These are phyloP conservation scores for Stephania yunnanensis DNA, from an alignment of 164 flowering plant species.

Conservation along the genomic window DNA sequence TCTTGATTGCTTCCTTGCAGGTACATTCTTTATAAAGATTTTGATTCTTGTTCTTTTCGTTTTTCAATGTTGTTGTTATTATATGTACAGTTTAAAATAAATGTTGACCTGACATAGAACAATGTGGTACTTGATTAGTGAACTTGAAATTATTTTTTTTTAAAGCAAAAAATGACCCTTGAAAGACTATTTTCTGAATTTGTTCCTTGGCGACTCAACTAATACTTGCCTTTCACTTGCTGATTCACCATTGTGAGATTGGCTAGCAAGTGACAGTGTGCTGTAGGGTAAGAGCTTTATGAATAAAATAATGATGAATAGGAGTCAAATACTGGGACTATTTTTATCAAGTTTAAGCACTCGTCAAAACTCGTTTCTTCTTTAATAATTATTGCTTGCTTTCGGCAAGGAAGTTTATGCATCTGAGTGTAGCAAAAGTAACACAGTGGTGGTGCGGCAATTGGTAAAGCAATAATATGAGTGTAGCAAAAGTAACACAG, in stretches of 20 bases:
- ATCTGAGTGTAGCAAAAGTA: too few relatives aligned
- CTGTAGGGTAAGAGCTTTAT: too few relatives aligned
- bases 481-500: too few relatives aligned
- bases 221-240: background rate
- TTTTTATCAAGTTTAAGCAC: too few relatives aligned
- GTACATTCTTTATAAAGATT: conserved; percentile 24
- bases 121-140: background rate
- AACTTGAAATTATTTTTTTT: background rate
- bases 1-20: conserved; percentile 99
- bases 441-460: too few relatives aligned
- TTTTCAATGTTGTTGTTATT: background rate
- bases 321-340: too few relatives aligned
- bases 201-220: background rate
- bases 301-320: too few relatives aligned
- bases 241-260: background rate
- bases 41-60: background rate
- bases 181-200: background rate
- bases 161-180: background rate
- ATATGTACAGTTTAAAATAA: too few relatives aligned
- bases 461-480: too few relatives aligned
- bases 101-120: background rate
- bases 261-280: background rate
- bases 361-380: too few relatives aligned
- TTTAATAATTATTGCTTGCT: too few relatives aligned
- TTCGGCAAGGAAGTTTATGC: too few relatives aligned